Evolutionary conservation across 75 land plant species (phyloP).

Genomic region (Pinus tabuliformis): DNA sequence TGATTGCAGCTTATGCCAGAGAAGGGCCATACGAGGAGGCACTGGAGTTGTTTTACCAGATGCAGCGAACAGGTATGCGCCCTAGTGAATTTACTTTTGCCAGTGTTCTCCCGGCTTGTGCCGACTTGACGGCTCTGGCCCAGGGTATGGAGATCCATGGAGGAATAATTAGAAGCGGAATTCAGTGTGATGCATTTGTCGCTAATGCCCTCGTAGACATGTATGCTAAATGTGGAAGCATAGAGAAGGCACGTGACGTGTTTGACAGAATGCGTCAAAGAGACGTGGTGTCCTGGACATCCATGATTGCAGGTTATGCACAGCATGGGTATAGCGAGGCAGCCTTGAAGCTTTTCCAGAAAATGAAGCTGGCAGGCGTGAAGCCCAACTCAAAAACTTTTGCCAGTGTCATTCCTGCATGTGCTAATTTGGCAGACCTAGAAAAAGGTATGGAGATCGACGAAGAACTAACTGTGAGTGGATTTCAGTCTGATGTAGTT

Average conservation of each 20-base stretch:
- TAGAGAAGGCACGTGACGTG: slow-evolving; percentile 12
- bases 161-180: slow-evolving; percentile 11
- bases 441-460: slow-evolving; percentile 20
- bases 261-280: slow-evolving; percentile 20
- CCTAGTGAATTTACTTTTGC: slow-evolving; percentile 23
- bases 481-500: background rate
- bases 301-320: slow-evolving; percentile 23
- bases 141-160: slow-evolving; percentile 28
- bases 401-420: slow-evolving; percentile 8
- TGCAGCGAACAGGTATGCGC: slow-evolving; percentile 14
- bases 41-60: slow-evolving; percentile 12
- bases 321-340: slow-evolving; percentile 18
- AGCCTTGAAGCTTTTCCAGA: slow-evolving; percentile 3
- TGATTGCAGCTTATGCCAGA: slow-evolving; percentile 28
- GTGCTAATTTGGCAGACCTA: slow-evolving; percentile 8
- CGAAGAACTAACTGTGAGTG: slow-evolving; percentile 1
- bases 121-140: slow-evolving; percentile 7
- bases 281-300: slow-evolving; percentile 38
- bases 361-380: slow-evolving; percentile 2
- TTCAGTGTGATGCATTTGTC: slow-evolving; percentile 16
- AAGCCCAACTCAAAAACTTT: slow-evolving; percentile 13
- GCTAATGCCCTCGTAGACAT: slow-evolving; percentile 33
- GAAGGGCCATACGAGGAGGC: slow-evolving; percentile 20
- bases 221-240: slow-evolving; percentile 45
- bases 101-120: slow-evolving; percentile 32